Percentiles rank a stretch among this genome's conserved stretches.
Evolutionary conservation across 2,329 filamentous ascomycete species (phyloP).

Genomic region (Colletotrichum spinosum): DNA sequence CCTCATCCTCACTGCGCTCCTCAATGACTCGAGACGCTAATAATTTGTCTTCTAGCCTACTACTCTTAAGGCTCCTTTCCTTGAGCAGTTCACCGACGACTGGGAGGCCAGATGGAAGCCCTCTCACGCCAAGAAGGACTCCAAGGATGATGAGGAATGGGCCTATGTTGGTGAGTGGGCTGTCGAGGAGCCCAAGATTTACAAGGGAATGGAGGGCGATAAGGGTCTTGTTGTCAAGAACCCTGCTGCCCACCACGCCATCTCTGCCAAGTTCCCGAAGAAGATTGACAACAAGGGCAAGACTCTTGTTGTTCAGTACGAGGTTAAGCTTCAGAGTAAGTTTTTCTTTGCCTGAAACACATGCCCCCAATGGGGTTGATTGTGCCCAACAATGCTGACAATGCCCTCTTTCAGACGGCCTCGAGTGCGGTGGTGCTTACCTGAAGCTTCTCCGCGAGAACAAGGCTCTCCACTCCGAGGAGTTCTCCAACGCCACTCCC

Average conservation of each 20-base stretch:
- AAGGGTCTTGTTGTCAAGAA: slow-evolving; percentile 99
- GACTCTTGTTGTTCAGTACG: slow-evolving; percentile 97
- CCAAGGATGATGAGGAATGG: slow-evolving; percentile 91
- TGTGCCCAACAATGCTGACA: slow-evolving; percentile 15
- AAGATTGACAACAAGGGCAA: slow-evolving; percentile 98
- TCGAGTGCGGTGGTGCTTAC: slow-evolving; percentile 98
- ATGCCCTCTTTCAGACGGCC: slow-evolving; percentile 71
- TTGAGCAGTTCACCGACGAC: slow-evolving; percentile 98
- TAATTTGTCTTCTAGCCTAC: slow-evolving; percentile 73
- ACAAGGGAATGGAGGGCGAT: slow-evolving; percentile 93
- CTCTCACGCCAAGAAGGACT: slow-evolving; percentile 96
- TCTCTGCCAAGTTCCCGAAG: slow-evolving; percentile 98
- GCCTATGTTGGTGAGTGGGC: slow-evolving; percentile 97
- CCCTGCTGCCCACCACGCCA: slow-evolving; percentile 96
- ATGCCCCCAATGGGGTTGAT: no score
- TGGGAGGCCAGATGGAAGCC: slow-evolving; percentile 95
- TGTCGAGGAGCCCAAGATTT: slow-evolving; percentile 91
- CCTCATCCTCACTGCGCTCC: not conserved
- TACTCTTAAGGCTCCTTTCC: slow-evolving; percentile 88
- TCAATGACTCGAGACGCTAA: slow-evolving; percentile 2
- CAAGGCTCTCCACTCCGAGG: slow-evolving; percentile 94
- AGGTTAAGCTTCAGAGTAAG: slow-evolving; percentile 98
- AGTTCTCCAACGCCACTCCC: slow-evolving; percentile 97
- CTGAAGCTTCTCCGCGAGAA: slow-evolving; percentile 99
- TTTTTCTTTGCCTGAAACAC: slow-evolving; percentile 39